Base-by-base conservation (phyloP, 2,329 filamentous ascomycete species). In the Metarhizium guizhouense region DNA sequence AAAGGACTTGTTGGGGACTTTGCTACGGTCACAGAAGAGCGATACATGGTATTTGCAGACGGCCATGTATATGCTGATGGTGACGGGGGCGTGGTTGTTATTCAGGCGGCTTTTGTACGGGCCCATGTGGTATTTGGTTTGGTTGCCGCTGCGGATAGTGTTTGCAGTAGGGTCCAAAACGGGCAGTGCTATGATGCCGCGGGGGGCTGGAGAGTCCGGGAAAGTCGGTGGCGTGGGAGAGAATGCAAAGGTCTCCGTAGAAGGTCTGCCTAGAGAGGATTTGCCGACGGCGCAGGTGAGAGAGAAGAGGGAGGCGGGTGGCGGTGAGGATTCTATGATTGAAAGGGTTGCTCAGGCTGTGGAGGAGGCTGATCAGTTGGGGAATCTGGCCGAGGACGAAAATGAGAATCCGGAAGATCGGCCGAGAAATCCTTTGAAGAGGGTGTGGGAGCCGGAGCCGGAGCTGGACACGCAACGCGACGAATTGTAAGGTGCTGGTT, bases 31-130 rank as follows among this genome's bases (percentile, higher is more conserved):
- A 60, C 90, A 95, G 68, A 99, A 99, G 78, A 94, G 87, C 61
- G 94, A 99, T 68, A 96, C 92, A 2, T 99, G 94, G 94, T 99
- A 99, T 68, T 81, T 99, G 38, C 88, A 94, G 72, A 95, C 89
- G 42, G 84, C 92, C 2, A 85, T 97, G 61, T 95, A 92, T 68
- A 79, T 96, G 63, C 80, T 97, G 16, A 66, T 87, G 25, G 81
- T 74, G 6, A 96, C 91, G 1, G 84, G 92, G 47, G 78, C 76
- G 34, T 99, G 94, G 94, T 79, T 99, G 7, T 67, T 96, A 6
- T 96, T 95, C 66, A 78, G 94, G 32, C 78, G 94, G 48, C 76
- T 93, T 45, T 67, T 99, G 7, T 99, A 95, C 74, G 93, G 94
- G 0, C 94, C 94, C 1, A 71, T 90, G 56, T 95, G 89, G 86